Evolutionary conservation across 768 basidiomycete species (phyloP), one percentile per base, ranked within the genome.

Genomic region (Obba rivulosa): DNA sequence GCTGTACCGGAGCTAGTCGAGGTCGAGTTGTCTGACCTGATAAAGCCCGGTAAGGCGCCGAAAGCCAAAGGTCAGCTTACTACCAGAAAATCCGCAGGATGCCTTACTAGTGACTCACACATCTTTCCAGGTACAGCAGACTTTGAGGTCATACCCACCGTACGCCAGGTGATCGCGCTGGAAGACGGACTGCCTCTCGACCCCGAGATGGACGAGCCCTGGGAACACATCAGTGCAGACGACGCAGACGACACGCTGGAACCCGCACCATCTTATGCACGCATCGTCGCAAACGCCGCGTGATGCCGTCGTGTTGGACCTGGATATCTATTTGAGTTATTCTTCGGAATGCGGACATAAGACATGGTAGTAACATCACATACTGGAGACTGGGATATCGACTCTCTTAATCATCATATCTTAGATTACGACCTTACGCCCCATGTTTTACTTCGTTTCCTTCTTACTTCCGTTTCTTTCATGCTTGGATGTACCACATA

Each of bases 131-230:
- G 28, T 31, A 13, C 71, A 22, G 70, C 69, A 34, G 80, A 80
- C 46, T 83, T 80, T 53, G 80, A 82, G 64, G 58, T 81, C 21
- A 64, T 83, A 10, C 79, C 79, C 3, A 69, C 66, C 28, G 60
- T 78, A 37, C 77, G 72, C 24, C 70, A 75, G 28, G 80, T 83
- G 40, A 79, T 83, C 50, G 78, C 70, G 23, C 66, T 83, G 35
- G 80, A 82, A 55, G 81, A 83, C 52, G 38, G 38, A 9, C 51
- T 61, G 16, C 51, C 57, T 22, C 54, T 49, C 40, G 57, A 62
- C 7, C 66, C 63, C 24, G 76, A 77, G 49, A 61, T 72, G 17
- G 78, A 80, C 49, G 80, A 83, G 54, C 73, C 77, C 31, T 83
- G 81, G 81, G 80, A 81, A 56, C 74, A 77, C 57, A 62, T 82